phyloP scores from a whole-genome alignment of 148 eudicot genomes.

The Silene uniflora region DNA sequence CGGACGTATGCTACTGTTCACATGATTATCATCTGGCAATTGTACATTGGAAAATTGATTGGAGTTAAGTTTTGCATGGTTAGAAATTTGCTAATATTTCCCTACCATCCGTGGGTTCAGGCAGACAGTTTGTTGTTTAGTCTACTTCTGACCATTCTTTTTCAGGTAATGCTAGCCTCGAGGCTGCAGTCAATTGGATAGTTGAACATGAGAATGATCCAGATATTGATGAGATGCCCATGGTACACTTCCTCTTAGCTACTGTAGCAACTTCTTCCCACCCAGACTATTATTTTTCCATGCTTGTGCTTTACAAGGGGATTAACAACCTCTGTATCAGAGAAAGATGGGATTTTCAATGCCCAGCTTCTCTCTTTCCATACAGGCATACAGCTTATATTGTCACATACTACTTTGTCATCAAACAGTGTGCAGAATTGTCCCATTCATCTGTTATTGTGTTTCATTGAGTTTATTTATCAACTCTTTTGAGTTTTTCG shows the following conservation, averaged over 20 bases:
- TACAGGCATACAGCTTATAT: neutral
- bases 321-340: neutral
- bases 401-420: neutral
- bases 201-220: slow-evolving; percentile 93
- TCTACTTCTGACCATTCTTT: neutral
- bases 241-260: slow-evolving; percentile 44
- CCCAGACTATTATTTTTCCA: neutral
- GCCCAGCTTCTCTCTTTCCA: neutral
- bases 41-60: neutral
- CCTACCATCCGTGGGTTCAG: neutral
- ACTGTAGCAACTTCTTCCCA: neutral
- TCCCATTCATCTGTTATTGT: neutral
- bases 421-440: neutral
- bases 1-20: neutral
- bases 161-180: slow-evolving; percentile 72
- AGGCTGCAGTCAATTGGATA: slow-evolving; percentile 90
- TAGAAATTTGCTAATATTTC: neutral
- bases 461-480: neutral
- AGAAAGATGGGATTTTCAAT: neutral
- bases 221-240: slow-evolving; percentile 83
- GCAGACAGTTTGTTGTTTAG: neutral
- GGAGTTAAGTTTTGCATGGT: neutral
- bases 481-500: neutral
- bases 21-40: neutral
- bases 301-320: neutral